Percentiles rank a stretch among this genome's conserved stretches.
Conservation (phyloP, 768 basidiomycete genomes). For the Gymnopilus junonius region DNA sequence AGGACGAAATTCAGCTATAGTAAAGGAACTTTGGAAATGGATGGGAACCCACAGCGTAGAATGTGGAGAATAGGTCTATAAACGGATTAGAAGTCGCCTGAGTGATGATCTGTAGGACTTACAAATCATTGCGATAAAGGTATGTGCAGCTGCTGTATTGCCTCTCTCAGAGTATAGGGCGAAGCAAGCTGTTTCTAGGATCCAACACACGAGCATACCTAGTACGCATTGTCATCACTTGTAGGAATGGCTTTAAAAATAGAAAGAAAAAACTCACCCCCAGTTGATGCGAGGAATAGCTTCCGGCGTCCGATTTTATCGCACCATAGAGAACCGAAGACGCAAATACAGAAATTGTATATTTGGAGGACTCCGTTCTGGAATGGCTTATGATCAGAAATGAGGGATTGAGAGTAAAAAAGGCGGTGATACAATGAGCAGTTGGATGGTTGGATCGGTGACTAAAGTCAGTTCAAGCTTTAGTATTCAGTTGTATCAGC, state of each 20-base stretch:
- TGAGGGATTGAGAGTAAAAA: too few relatives aligned
- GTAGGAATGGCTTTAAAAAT: background rate
- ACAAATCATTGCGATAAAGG: background rate
- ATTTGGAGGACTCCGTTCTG: constrained; percentile 60
- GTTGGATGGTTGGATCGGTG: constrained; percentile 47
- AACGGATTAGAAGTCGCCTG: background rate
- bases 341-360: constrained; percentile 57
- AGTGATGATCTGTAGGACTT: constrained; percentile 17
- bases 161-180: constrained; percentile 39
- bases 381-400: background rate
- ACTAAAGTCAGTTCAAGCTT: constrained; percentile 31
- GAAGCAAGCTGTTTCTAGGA: constrained; percentile 58
- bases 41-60: background rate
- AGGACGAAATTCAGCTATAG: background rate
- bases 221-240: background rate
- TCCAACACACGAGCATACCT: constrained; percentile 59
- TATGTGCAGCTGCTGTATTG: constrained; percentile 32
- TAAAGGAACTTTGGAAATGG: background rate
- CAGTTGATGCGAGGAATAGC: constrained; percentile 55
- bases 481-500: too few relatives aligned
- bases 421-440: constrained; percentile 41
- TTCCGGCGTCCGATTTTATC: constrained; percentile 53
- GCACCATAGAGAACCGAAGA: constrained; percentile 49
- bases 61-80: constrained; percentile 13
- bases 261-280: background rate